phyloP scores from a whole-genome alignment of 2,329 filamentous ascomycete genomes.

The Tolypocladium album region DNA sequence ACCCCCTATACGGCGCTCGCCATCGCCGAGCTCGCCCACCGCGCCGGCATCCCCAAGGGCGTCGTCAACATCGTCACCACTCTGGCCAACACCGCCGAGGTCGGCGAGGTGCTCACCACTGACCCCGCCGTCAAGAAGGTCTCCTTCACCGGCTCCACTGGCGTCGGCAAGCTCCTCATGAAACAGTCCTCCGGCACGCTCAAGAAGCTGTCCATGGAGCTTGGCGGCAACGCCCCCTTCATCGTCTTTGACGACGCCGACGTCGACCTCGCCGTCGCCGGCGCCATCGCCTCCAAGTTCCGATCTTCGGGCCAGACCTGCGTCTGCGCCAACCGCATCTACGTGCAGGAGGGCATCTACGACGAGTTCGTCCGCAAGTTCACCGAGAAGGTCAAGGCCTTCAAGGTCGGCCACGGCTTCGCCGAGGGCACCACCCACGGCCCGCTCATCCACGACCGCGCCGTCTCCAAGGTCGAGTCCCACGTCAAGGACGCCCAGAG shows the following conservation, averaged over 20 bases:
- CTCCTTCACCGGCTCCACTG: constrained; percentile 80
- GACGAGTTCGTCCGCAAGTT: constrained; percentile 61
- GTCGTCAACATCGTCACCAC: constrained; percentile 86
- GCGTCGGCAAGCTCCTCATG: constrained; percentile 69
- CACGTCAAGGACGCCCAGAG: constrained; percentile 71
- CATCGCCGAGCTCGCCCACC: constrained; percentile 72
- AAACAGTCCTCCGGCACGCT: constrained; percentile 75
- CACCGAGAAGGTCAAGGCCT: constrained; percentile 59
- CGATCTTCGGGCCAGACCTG: constrained; percentile 92
- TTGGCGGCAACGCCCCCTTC: constrained; percentile 91
- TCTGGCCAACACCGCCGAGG: constrained; percentile 64
- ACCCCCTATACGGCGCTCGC: constrained; percentile 88
- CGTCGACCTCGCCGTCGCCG: constrained; percentile 70
- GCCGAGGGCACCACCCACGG: constrained; percentile 63
- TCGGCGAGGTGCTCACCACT: constrained; percentile 69
- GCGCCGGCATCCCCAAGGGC: constrained; percentile 81
- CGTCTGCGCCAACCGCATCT: constrained; percentile 79
- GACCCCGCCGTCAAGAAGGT: constrained; percentile 69
- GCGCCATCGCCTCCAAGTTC: constrained; percentile 83
- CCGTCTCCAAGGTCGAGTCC: constrained; percentile 64
- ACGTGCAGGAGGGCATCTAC: constrained; percentile 69
- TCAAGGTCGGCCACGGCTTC: constrained; percentile 70
- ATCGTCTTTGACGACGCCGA: constrained; percentile 96
- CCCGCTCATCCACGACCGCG: constrained; percentile 75
- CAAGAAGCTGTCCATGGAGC: constrained; percentile 77